Conservation (phyloP, 371 early-diverging fungal genomes). For the Mortierella sp. region DNA sequence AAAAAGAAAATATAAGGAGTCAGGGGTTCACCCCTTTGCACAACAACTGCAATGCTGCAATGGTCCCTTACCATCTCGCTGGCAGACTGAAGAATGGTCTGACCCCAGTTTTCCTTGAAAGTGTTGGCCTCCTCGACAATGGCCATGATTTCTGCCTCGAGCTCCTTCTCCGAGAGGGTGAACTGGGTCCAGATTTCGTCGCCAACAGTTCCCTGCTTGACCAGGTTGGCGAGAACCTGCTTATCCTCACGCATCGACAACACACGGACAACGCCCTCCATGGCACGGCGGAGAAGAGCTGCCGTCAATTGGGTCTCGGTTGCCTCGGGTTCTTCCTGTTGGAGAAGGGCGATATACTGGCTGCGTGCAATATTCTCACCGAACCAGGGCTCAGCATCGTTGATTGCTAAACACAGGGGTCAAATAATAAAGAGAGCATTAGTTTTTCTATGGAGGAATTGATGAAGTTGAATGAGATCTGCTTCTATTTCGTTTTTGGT, state of each 20-base stretch:
- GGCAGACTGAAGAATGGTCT: conserved; percentile 86
- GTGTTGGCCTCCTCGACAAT: conserved; percentile 85
- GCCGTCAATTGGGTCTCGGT: conserved; percentile 75
- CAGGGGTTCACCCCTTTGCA: not conserved
- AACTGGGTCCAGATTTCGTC: conserved; percentile 90
- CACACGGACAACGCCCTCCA: conserved; percentile 85
- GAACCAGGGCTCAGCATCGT: conserved; percentile 77
- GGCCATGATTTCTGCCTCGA: conserved; percentile 84
- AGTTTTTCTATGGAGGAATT: too few species aligned
- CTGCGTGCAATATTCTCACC: conserved; percentile 74
- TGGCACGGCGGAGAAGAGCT: conserved; percentile 88
- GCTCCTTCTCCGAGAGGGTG: conserved; percentile 83
- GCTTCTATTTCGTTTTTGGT: not conserved
- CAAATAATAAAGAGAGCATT: conserved; percentile 1
- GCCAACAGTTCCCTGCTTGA: conserved; percentile 86
- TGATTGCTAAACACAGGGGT: conserved; percentile 36
- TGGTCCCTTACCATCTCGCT: conserved; percentile 72
- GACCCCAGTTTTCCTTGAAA: conserved; percentile 87
- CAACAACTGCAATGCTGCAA: not conserved
- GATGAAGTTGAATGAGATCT: too few species aligned
- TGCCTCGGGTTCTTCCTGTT: conserved; percentile 65
- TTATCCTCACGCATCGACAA: conserved; percentile 85
- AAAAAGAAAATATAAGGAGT: too few species aligned
- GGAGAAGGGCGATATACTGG: conserved; percentile 76
- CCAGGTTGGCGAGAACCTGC: conserved; percentile 78